Conservation (phyloP, 306 rosid genomes). For the Mimosa bimucronata region DNA sequence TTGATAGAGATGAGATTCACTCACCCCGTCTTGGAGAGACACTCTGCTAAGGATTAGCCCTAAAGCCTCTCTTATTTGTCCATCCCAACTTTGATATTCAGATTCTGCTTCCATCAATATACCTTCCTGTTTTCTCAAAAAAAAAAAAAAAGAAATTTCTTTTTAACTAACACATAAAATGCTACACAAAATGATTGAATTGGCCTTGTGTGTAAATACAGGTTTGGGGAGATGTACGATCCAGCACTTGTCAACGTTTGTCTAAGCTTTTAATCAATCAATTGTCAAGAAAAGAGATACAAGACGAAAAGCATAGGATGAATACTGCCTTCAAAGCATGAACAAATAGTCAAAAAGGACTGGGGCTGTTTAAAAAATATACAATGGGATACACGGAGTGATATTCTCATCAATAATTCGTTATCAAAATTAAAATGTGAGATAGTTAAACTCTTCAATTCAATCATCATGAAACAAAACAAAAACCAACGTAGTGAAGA, state of each 20-base stretch:
- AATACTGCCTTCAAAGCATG: not conserved
- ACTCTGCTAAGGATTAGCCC: constrained; percentile 81
- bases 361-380: not conserved
- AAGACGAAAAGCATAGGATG: not conserved
- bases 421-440: not conserved
- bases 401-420: not conserved
- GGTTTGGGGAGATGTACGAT: not conserved
- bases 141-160: not conserved
- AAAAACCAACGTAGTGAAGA: not conserved
- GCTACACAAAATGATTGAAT: not conserved
- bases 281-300: not conserved
- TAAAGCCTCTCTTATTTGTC: constrained; percentile 82
- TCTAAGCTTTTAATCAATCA: not conserved
- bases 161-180: not conserved
- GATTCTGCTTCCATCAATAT: constrained; percentile 57
- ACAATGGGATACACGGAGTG: not conserved
- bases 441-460: not conserved
- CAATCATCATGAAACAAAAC: not conserved
- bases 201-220: not conserved
- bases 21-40: constrained; percentile 69
- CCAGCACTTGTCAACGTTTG: not conserved
- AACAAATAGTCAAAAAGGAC: too few relatives aligned
- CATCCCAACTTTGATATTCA: constrained; percentile 80
- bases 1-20: constrained; percentile 88
- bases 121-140: constrained; percentile 28